Conservation (phyloP, 495 filamentous ascomycete species). For the Extremus antarcticus region DNA sequence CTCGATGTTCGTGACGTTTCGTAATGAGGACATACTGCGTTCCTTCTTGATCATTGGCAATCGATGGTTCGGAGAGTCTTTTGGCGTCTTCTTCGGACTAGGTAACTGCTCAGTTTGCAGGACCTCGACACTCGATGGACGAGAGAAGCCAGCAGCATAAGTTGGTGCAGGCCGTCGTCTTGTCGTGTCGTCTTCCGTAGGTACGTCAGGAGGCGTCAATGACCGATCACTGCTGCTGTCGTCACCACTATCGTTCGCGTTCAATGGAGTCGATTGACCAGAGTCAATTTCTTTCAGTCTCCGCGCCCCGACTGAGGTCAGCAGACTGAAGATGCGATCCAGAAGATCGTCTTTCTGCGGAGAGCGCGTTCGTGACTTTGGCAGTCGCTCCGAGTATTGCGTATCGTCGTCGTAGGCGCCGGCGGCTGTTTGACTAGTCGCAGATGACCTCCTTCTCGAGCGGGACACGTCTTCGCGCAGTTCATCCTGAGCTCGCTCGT, state of each 20-base stretch:
- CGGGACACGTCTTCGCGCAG: neutral
- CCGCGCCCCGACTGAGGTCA: neutral
- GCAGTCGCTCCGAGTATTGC: neutral
- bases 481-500: neutral
- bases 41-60: slow-evolving; percentile 6
- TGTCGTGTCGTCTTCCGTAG: neutral
- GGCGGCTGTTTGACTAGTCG: neutral
- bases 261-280: neutral
- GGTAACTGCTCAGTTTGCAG: neutral
- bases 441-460: neutral
- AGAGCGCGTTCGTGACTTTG: neutral
- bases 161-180: neutral
- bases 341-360: slow-evolving; percentile 1
- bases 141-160: neutral
- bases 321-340: neutral
- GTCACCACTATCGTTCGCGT: neutral
- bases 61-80: neutral
- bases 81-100: neutral
- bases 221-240: neutral
- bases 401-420: neutral
- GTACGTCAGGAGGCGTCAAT: neutral
- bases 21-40: slow-evolving; percentile 5
- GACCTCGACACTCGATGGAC: neutral
- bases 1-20: slow-evolving; percentile 2
- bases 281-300: neutral